Base-by-base conservation (phyloP, 139 green algal species). In the Coccomyxa sp. region DNA sequence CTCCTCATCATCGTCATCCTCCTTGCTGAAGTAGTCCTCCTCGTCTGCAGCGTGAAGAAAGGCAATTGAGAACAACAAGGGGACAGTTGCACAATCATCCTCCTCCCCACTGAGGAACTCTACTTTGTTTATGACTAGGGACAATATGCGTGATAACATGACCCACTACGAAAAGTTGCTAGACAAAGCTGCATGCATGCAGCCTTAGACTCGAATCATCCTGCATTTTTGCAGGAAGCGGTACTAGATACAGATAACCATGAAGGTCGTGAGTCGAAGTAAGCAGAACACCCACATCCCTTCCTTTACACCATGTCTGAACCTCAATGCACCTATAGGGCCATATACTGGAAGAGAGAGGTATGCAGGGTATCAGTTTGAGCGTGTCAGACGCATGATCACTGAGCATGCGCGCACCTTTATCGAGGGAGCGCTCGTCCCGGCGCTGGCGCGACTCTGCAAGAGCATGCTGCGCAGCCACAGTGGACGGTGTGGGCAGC, bases 1-100 rank as follows among this genome's bases (percentile, higher is more conserved):
- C 51, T 31, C 58, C 23, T 82, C 79, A 30, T 83, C 79, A 3
- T 83, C 83, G 51, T 86, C 83, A 57, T 86, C 83, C 16, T 83
- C 83, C 78, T 83, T 68, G 27, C 71, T 83, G 79, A 86, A 86
- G 67, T 86, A 86, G 68, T 86, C 83, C 79, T 86, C 67, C 82
- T 82, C 78, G n/a, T 82, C 78, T 82, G 78, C 78, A 71, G 71
- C 3, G 27, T 28, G 17, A 17, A 63, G 23, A 28, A 17, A 59
- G 28, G 30, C 38, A 63, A 9, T 17, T 80, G 28, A 17, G 17
- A 80, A 7, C 11, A 63, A 3, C 28, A 51, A 7, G 1, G n/a
- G 11, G 21, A 31, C 74, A 79, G 66, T 3, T 51, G 38, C 38
- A 51, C 3, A 7, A 3, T 51, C 38, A 51, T 51, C 38, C 38